Percentiles rank a stretch among this genome's conserved stretches.
Evolutionary conservation across 768 basidiomycete species (phyloP).

Genomic region (Botryobasidium botryosum): DNA sequence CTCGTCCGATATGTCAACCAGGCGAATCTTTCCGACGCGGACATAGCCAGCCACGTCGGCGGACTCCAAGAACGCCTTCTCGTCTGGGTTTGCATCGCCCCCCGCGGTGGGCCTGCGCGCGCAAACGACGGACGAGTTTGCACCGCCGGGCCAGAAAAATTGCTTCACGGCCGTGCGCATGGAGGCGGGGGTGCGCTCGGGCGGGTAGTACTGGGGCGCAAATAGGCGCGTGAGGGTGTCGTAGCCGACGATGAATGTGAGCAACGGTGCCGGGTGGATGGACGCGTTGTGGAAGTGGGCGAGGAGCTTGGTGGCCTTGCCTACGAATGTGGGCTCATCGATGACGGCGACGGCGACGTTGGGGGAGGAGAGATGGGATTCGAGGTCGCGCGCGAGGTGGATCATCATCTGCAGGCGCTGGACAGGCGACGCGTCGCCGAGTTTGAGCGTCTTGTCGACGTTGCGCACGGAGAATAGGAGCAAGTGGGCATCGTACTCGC

Average conservation of each 20-base stretch:
- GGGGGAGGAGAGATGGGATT: background rate
- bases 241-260: constrained; percentile 62
- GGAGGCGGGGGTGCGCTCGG: constrained; percentile 22
- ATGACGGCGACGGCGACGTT: constrained; percentile 68
- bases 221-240: constrained; percentile 78
- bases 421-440: constrained; percentile 52
- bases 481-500: constrained; percentile 64
- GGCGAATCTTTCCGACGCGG: constrained; percentile 30
- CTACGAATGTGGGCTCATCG: constrained; percentile 77
- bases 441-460: constrained; percentile 60
- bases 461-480: constrained; percentile 74
- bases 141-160: constrained; percentile 40
- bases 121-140: constrained; percentile 48
- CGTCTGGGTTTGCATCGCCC: constrained; percentile 16
- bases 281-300: background rate
- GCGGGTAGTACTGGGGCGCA: constrained; percentile 52
- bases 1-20: constrained; percentile 44
- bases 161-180: constrained; percentile 40
- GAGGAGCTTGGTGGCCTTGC: constrained; percentile 35
- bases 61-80: constrained; percentile 17
- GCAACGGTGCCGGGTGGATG: constrained; percentile 19
- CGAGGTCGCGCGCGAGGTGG: constrained; percentile 35
- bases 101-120: constrained; percentile 32
- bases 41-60: constrained; percentile 34
- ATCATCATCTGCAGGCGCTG: constrained; percentile 82